Evolutionary conservation across 2,329 filamentous ascomycete genomes (phyloP).

Genomic region (Magnaporthiopsis incrustans): DNA sequence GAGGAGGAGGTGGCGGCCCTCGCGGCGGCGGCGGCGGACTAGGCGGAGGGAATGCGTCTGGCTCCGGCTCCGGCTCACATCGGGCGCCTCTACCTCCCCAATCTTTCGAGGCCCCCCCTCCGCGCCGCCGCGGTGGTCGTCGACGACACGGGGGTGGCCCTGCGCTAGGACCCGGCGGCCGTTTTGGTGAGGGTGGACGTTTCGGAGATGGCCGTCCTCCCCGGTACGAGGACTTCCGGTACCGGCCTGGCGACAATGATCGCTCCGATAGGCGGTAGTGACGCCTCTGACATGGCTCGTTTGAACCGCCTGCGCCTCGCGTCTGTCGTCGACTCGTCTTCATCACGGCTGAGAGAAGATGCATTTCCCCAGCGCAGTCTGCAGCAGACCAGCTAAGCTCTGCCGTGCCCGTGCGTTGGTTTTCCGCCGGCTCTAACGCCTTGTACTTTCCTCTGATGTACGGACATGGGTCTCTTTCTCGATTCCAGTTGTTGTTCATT

Average conservation of each 20-base stretch:
- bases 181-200: slow-evolving; percentile 5
- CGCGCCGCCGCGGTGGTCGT: slow-evolving; percentile 5
- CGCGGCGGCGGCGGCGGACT: not conserved
- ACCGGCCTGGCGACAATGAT: slow-evolving; percentile 7
- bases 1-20: not conserved
- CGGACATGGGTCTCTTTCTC: too few species aligned
- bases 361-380: too few species aligned
- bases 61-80: not conserved
- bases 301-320: not conserved
- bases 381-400: not conserved
- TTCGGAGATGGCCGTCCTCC: slow-evolving; percentile 7
- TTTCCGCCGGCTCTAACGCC: too few species aligned
- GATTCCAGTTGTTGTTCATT: not conserved
- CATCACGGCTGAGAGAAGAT: not conserved
- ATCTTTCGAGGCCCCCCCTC: slow-evolving; percentile 2
- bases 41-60: not conserved
- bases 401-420: too few species aligned
- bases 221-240: slow-evolving; percentile 7
- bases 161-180: not conserved
- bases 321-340: not conserved
- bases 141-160: slow-evolving; percentile 3
- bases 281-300: not conserved
- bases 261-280: slow-evolving; percentile 5
- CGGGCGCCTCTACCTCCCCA: slow-evolving; percentile 2
- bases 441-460: not conserved